Evolutionary conservation across 2,329 filamentous ascomycete genomes (phyloP).

Genomic region (Pseudogymnoascus sp.): DNA sequence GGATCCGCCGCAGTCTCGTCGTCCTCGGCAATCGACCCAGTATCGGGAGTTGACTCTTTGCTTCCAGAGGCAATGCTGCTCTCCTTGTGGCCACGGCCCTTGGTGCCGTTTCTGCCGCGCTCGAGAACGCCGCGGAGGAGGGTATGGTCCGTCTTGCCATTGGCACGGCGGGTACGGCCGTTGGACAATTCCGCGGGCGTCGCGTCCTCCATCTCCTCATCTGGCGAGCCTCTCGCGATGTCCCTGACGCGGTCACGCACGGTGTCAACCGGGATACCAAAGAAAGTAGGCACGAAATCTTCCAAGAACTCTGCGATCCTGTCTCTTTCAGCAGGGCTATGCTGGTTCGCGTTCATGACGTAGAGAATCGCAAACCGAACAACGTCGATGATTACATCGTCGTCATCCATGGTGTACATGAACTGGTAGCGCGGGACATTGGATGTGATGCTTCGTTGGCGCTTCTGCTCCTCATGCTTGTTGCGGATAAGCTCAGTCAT

Average conservation of each 20-base stretch:
- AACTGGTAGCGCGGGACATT: conserved; percentile 64
- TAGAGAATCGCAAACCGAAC: conserved; percentile 56
- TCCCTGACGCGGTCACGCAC: conserved; percentile 59
- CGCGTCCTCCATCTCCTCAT: conserved; percentile 68
- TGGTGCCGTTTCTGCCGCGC: conserved; percentile 61
- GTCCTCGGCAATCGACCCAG: conserved; percentile 67
- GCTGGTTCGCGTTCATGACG: conserved; percentile 59
- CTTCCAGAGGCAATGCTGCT: conserved; percentile 70
- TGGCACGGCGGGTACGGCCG: conserved; percentile 49
- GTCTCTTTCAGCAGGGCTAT: conserved; percentile 64
- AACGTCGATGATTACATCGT: conserved; percentile 55
- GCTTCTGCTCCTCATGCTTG: conserved; percentile 83
- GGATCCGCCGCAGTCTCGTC: conserved; percentile 56
- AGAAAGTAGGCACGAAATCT: conserved; percentile 67
- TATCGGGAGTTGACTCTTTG: conserved; percentile 83
- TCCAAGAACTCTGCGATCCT: conserved; percentile 69
- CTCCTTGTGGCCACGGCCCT: conserved; percentile 64
- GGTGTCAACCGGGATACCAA: conserved; percentile 62
- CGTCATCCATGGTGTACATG: conserved; percentile 63
- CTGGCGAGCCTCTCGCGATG: conserved; percentile 60
- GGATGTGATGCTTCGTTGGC: conserved; percentile 54
- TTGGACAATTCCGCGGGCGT: conserved; percentile 63
- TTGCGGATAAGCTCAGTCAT: conserved; percentile 86
- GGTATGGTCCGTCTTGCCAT: conserved; percentile 67
- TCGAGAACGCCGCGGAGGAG: conserved; percentile 82